Conservation (phyloP, 2,329 filamentous ascomycete species). For the Arthrobotrys entomopaga region DNA sequence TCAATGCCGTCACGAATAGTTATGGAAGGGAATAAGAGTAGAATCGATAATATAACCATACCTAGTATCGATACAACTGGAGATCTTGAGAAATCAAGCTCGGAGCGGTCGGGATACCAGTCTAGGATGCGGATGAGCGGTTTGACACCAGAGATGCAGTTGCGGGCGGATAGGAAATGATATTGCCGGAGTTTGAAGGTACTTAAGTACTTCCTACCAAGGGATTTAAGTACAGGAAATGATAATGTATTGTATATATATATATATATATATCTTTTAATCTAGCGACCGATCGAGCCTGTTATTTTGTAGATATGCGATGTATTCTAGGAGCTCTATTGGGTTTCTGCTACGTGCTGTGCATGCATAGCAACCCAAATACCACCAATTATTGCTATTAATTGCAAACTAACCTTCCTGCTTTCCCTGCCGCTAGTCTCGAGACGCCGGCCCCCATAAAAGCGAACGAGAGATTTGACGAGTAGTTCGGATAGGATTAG, state of each 20-base stretch:
- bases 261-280: too few species aligned
- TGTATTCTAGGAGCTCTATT: too few species aligned
- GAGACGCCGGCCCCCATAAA: neutral
- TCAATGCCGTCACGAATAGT: slow-evolving; percentile 17
- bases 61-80: neutral
- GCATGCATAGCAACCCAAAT: neutral
- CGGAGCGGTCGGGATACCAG: slow-evolving; percentile 12
- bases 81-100: neutral
- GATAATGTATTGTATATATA: too few species aligned
- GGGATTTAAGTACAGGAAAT: too few species aligned
- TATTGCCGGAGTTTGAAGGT: too few species aligned
- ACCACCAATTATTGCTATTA: neutral
- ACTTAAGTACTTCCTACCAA: too few species aligned
- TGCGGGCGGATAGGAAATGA: too few species aligned
- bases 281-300: too few species aligned
- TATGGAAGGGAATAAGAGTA: slow-evolving; percentile 13
- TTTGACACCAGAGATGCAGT: too few species aligned
- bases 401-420: too few species aligned
- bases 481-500: neutral
- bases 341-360: too few species aligned
- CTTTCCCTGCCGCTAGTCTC: neutral
- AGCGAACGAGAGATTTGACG: neutral
- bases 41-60: slow-evolving; percentile 11
- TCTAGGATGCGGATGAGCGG: neutral
- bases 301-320: too few species aligned